These are phyloP conservation scores for Botryobasidium botryosum DNA, from an alignment of 768 basidiomycete species.

Conservation along the genomic window DNA sequence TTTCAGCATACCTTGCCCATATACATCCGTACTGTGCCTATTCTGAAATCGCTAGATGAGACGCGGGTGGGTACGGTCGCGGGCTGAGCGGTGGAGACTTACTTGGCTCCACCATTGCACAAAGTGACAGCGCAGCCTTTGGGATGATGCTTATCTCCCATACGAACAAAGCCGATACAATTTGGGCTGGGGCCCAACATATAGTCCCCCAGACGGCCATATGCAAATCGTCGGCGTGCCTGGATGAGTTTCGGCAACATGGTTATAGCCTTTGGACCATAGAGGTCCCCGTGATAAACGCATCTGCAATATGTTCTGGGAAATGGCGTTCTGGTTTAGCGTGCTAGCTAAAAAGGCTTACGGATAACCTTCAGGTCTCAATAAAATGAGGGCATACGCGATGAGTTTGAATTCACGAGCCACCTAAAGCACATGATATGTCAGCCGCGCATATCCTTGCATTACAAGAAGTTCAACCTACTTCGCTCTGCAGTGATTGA, in stretches of 20 bases:
- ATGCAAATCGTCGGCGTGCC: slow-evolving; percentile 47
- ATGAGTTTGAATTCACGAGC: slow-evolving; percentile 55
- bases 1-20: not conserved
- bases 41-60: not conserved
- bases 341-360: slow-evolving; percentile 23
- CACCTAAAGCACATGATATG: slow-evolving; percentile 31
- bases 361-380: slow-evolving; percentile 58
- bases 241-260: slow-evolving; percentile 39
- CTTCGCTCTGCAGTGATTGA: slow-evolving; percentile 72
- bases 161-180: slow-evolving; percentile 62
- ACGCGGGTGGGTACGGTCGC: too few species aligned
- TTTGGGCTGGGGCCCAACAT: slow-evolving; percentile 28
- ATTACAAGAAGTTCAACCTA: slow-evolving; percentile 25
- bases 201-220: slow-evolving; percentile 49
- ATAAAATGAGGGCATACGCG: slow-evolving; percentile 64
- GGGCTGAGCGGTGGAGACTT: not conserved
- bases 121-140: slow-evolving; percentile 54
- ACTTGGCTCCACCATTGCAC: slow-evolving; percentile 31
- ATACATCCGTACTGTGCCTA: slow-evolving; percentile 3
- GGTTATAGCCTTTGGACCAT: slow-evolving; percentile 30
- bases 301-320: slow-evolving; percentile 31
- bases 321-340: not conserved
- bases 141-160: slow-evolving; percentile 32
- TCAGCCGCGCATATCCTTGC: too few species aligned
- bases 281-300: slow-evolving; percentile 74